phyloP scores from a whole-genome alignment of 306 rosid genomes.

The Sesbania bispinosa region DNA sequence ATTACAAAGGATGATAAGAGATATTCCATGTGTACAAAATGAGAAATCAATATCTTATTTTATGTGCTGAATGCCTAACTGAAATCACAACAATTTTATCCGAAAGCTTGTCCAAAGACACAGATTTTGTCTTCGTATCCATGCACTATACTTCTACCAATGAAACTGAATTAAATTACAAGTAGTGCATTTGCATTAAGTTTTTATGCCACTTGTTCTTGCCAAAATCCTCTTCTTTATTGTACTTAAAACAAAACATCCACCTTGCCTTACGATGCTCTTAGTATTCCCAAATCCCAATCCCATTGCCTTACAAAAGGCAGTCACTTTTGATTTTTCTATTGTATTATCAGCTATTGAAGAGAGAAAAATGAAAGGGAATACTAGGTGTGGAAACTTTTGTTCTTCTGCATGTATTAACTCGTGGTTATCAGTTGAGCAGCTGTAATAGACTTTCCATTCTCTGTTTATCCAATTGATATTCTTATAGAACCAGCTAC shows the following conservation, averaged over 20 bases:
- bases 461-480: background rate
- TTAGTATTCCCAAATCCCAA: background rate
- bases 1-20: background rate
- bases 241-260: background rate
- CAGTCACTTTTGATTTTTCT: background rate
- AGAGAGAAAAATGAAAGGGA: background rate
- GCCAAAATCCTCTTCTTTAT: background rate
- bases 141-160: background rate
- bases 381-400: background rate
- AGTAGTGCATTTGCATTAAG: background rate
- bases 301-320: background rate
- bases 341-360: background rate
- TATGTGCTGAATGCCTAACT: background rate
- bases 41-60: background rate
- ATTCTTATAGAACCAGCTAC: slow-evolving; percentile 9
- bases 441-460: background rate
- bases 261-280: background rate
- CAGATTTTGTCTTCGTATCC: background rate
- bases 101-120: background rate
- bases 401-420: background rate
- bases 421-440: background rate
- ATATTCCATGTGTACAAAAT: background rate
- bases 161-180: background rate
- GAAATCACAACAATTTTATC: background rate
- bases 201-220: background rate